phyloP scores from a whole-genome alignment of 345 rosid genomes.

The Gossypium longicalyx region DNA sequence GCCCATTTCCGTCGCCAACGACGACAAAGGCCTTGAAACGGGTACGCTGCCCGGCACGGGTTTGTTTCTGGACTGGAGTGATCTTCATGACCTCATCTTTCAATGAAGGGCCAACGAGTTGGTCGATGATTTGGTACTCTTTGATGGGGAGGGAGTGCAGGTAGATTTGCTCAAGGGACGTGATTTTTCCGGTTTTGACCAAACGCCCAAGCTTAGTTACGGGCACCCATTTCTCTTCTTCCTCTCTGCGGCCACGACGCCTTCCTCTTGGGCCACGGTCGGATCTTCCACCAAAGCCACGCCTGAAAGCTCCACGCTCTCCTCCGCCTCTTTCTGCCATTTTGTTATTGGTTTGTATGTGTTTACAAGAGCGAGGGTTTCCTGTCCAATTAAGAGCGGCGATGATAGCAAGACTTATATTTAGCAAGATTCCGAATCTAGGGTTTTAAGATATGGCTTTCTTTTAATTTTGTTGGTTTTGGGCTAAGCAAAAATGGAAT shows the following conservation, averaged over 20 bases:
- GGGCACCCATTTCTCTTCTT: conserved; percentile 82
- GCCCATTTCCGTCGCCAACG: conserved; percentile 64
- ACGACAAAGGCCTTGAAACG: conserved; percentile 84
- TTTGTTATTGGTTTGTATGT: background rate
- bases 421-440: background rate
- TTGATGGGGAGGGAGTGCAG: conserved; percentile 84
- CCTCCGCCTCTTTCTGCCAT: conserved; percentile 78
- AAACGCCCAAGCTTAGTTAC: conserved; percentile 91
- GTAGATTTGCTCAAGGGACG: conserved; percentile 62
- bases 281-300: conserved; percentile 58
- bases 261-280: conserved; percentile 58
- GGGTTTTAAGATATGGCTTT: background rate
- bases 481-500: background rate
- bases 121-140: conserved; percentile 80
- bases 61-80: conserved; percentile 89
- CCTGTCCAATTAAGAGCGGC: background rate
- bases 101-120: conserved; percentile 59
- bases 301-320: conserved; percentile 60
- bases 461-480: too few species aligned
- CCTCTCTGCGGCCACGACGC: conserved; percentile 65
- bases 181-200: conserved; percentile 45
- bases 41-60: conserved; percentile 77
- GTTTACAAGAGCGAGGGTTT: background rate
- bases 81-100: conserved; percentile 98
- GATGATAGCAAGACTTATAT: background rate